Base-by-base conservation (phyloP, 768 basidiomycete species). In the Xerocomus spinulosus region DNA sequence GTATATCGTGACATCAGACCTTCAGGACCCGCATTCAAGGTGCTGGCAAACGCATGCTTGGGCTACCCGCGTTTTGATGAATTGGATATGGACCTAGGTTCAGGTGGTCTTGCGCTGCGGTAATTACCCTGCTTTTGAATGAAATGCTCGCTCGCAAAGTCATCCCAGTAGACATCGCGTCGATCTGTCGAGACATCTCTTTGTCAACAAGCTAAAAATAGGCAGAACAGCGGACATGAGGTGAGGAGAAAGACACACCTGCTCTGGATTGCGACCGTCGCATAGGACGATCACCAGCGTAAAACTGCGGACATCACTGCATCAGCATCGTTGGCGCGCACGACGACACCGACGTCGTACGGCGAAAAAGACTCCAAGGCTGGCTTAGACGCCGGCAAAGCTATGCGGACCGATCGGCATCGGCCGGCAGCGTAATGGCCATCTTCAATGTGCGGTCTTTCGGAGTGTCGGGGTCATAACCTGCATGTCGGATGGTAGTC, bases 331-430 rank as follows among this genome's bases (percentile, higher is more conserved):
- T n/a, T n/a, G n/a, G 23, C 13, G 23, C 6, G 21, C 14, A 15
- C 23, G 2, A 38, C 20, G 13, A n/a, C 14, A 37, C 15, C 36
- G 26, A 28, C 26, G 24, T 45, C 54, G 42, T 53, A 49, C 51
- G 10, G 64, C 64, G 45, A 57, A 64, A 68, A 66, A 24, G 39
- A 12, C 62, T 55, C 66, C 18, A 32, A 29, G 13, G 21, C 24
- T 18, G 42, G 42, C 44, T 36, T 24, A 28, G n/a, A 13, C 23
- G 21, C 26, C 44, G 43, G 44, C 23, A 55, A n/a, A 35, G 20
- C 20, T 12, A 9, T 9, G 40, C 53, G 51, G 50, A 29, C 63
- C 64, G 59, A 46, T 47, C 56, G 53, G 58, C 58, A 56, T 60
- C 44, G 48, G 57, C 12, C 26, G 50, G 32, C 35, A 23, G 44